Evolutionary conservation across 192 early-diverging fungal genomes (phyloP), one percentile per base, ranked within the genome.

Genomic region (Mortierella antarctica): DNA sequence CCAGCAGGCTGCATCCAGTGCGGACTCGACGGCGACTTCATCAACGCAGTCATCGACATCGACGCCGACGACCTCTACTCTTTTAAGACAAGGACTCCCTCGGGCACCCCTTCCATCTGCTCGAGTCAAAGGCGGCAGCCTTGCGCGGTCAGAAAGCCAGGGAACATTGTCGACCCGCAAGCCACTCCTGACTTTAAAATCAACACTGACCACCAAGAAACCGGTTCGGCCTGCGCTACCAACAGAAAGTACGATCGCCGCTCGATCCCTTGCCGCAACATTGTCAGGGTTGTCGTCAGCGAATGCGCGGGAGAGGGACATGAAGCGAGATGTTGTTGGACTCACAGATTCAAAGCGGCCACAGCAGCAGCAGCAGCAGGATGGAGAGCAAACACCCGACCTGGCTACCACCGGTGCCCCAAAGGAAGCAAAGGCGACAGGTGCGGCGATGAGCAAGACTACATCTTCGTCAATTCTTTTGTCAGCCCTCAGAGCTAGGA

Each of bases 141-240:
- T 72, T 11, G 40, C 65, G 1, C 69, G 70, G 2, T 2, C 76
- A 17, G 70, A 71, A 0, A 52, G 41, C 60, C 65, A 66, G 9
- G 42, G 21, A 17, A 5, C 66, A 1, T n/a, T 47, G 13, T 0
- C 49, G 12, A 10, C 2, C 31, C 67, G 74, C 15, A 70, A 66
- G 31, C 70, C 58, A 42, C 56, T 71, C 31, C 39, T 53, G 46
- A 48, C 7, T 14, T 44, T 50, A 11, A 80, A 80, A 18, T 52
- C 77, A 11, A 18, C 51, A 21, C 51, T 68, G 6, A 14, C 65
- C 6, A 12, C 72, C 12, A 80, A 80, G 50, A 71, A 68, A 47
- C 31, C 70, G 0, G 55, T 58, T 14, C 63, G 77, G 2, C 63
- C 69, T 2, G 77, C 64, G 7, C 52, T 80, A 5, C 69, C 70